phyloP scores from a whole-genome alignment of 2,329 filamentous ascomycete species.

The Diaporthe nobilis region DNA sequence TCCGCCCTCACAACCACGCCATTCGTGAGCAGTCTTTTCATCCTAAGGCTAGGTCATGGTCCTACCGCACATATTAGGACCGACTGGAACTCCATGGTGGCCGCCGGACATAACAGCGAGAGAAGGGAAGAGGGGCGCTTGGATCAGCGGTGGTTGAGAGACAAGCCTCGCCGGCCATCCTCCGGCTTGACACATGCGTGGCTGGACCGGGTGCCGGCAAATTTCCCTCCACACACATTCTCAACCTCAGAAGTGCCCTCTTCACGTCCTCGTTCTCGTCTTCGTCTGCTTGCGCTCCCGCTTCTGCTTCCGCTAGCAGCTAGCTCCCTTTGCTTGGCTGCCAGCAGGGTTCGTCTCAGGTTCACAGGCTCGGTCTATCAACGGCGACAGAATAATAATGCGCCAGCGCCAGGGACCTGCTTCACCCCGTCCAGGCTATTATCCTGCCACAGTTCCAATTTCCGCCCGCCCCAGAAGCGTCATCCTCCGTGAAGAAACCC shows the following conservation, averaged over 20 bases:
- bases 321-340: constrained; percentile 18
- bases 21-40: not conserved
- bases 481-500: constrained; percentile 12
- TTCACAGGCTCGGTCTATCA: constrained; percentile 26
- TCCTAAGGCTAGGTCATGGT: not conserved
- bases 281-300: constrained; percentile 1
- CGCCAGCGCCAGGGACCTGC: constrained; percentile 13
- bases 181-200: constrained; percentile 32
- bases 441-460: constrained; percentile 28
- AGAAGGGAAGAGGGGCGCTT: not conserved
- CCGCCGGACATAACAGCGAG: not conserved
- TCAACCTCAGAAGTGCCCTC: not conserved
- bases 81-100: not conserved
- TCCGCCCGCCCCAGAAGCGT: constrained; percentile 26
- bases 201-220: constrained; percentile 27
- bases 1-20: constrained; percentile 19
- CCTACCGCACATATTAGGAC: not conserved
- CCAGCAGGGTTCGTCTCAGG: constrained; percentile 32
- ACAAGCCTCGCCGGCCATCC: constrained; percentile 27
- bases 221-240: constrained; percentile 8
- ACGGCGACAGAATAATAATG: constrained; percentile 12
- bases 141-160: not conserved
- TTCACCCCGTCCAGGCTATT: constrained; percentile 29
- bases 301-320: constrained; percentile 2
- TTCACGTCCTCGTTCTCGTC: not conserved